Percentiles rank a stretch among this genome's conserved stretches.
Evolutionary conservation across 441 rosid species (phyloP).

Genomic region (Adansonia rubrostipa): DNA sequence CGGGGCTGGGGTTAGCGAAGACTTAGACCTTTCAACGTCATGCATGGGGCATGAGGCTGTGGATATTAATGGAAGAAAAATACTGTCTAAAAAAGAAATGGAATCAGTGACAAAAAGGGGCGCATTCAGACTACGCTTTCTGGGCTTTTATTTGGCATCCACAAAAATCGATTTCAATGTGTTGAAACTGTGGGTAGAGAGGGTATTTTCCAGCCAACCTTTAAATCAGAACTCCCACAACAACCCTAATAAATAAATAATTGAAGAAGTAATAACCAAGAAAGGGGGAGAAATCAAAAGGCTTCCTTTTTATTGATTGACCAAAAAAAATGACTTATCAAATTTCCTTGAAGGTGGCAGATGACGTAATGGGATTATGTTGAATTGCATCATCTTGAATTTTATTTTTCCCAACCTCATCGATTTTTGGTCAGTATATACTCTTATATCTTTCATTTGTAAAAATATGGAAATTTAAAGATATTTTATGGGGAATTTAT

Average conservation of each 20-base stretch:
- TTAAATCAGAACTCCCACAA: not conserved
- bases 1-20: not conserved
- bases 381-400: not conserved
- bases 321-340: too few relatives aligned
- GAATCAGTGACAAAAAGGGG: not conserved
- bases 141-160: not conserved
- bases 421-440: too few relatives aligned
- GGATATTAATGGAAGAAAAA: not conserved
- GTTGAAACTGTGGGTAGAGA: not conserved
- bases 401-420: not conserved
- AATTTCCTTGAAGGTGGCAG: not conserved
- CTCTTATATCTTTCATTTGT: too few relatives aligned
- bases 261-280: not conserved
- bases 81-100: not conserved
- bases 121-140: not conserved
- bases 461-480: too few relatives aligned
- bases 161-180: not conserved
- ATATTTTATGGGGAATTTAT: too few relatives aligned
- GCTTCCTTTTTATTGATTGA: not conserved
- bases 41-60: slow-evolving; percentile 5
- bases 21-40: slow-evolving; percentile 7
- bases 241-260: slow-evolving; percentile 5
- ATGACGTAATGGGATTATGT: not conserved
- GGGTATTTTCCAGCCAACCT: not conserved
- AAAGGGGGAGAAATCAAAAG: not conserved